phyloP scores from a whole-genome alignment of 2,329 filamentous ascomycete genomes.

The Cladosporium cucumerinum region DNA sequence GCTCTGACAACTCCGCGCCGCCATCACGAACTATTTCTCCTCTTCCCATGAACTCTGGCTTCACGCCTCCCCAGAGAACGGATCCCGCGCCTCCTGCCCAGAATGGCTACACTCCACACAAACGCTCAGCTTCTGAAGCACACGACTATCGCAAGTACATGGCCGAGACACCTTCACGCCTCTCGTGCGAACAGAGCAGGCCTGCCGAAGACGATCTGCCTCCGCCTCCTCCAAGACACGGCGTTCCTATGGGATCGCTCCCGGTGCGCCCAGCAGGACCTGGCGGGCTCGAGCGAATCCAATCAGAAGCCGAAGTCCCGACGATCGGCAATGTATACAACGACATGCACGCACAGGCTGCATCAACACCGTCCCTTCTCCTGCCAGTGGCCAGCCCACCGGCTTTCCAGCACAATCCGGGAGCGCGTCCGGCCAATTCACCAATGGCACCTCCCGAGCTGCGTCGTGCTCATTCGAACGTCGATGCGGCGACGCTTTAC shows the following conservation, averaged over 20 bases:
- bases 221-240: slow-evolving; percentile 40
- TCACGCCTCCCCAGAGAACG: slow-evolving; percentile 36
- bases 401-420: slow-evolving; percentile 71
- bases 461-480: slow-evolving; percentile 74
- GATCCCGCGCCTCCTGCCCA: slow-evolving; percentile 42
- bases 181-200: slow-evolving; percentile 36
- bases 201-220: slow-evolving; percentile 34
- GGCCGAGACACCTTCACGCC: slow-evolving; percentile 38
- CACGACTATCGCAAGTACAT: slow-evolving; percentile 44
- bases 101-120: slow-evolving; percentile 38
- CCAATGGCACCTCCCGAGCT: slow-evolving; percentile 74
- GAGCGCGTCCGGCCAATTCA: slow-evolving; percentile 64
- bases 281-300: slow-evolving; percentile 51
- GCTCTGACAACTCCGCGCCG: slow-evolving; percentile 42
- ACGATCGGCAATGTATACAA: slow-evolving; percentile 41
- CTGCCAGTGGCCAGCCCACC: slow-evolving; percentile 77
- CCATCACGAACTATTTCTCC: slow-evolving; percentile 46
- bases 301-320: slow-evolving; percentile 56
- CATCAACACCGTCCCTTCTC: slow-evolving; percentile 39
- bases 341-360: slow-evolving; percentile 7
- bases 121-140: slow-evolving; percentile 49
- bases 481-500: slow-evolving; percentile 76
- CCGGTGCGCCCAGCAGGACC: slow-evolving; percentile 23
- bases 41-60: slow-evolving; percentile 31
- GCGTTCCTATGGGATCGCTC: slow-evolving; percentile 23